Conservation (phyloP, 176 grass and related monocot species). For the Aegilops speltoides region DNA sequence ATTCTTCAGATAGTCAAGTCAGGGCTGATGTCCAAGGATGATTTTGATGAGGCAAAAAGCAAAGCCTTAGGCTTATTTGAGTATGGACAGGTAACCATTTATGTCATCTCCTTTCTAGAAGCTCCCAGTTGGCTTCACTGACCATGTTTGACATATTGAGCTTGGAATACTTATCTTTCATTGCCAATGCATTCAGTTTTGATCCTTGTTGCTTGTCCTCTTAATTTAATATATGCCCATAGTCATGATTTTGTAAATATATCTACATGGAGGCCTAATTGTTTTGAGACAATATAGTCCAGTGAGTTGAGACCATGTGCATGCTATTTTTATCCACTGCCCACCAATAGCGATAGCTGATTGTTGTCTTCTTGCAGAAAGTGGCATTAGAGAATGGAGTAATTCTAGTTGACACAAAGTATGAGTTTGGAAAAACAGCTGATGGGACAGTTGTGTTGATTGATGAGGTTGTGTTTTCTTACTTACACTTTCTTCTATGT, state of each 20-base stretch:
- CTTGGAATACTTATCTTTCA: not conserved
- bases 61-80: conserved; percentile 88
- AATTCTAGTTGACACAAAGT: conserved; percentile 91
- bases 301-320: not conserved
- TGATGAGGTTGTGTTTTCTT: conserved; percentile 68
- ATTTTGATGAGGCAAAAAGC: conserved; percentile 83
- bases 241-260: not conserved
- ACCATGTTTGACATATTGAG: not conserved
- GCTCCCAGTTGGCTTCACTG: not conserved
- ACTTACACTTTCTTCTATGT: conserved; percentile 15
- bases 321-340: not conserved
- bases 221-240: not conserved
- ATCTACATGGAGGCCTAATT: not conserved
- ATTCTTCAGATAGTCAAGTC: conserved; percentile 66
- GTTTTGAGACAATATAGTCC: not conserved
- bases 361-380: conserved; percentile 57
- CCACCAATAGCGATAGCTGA: not conserved
- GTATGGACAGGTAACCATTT: conserved; percentile 65
- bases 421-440: conserved; percentile 89
- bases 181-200: not conserved
- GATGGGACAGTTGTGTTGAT: conserved; percentile 89
- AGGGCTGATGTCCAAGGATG: conserved; percentile 80
- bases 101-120: conserved; percentile 10
- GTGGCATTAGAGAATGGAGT: conserved; percentile 81
- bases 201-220: not conserved